phyloP scores from a whole-genome alignment of 108 stramenopile genomes.

The Cyclotella atomus region DNA sequence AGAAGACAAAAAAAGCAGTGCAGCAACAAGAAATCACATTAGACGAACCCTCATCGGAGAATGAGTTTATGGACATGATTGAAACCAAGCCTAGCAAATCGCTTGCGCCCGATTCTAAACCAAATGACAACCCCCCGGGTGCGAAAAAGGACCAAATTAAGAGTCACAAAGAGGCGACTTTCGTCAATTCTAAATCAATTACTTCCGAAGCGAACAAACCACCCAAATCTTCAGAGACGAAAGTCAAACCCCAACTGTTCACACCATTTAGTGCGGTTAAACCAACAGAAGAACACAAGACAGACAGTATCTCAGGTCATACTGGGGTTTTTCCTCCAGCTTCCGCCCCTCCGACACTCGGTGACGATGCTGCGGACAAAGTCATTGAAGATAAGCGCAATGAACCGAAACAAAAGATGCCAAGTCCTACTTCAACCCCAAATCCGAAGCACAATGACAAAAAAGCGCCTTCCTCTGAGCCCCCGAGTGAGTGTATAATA shows the following conservation, averaged over 20 bases:
- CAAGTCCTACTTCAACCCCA: slow-evolving; percentile 27
- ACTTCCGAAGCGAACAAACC: no score
- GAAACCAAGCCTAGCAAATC: neutral
- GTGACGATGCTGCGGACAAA: slow-evolving; percentile 5
- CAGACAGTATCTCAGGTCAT: neutral
- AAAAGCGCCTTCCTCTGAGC: slow-evolving; percentile 47
- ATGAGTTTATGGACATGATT: slow-evolving; percentile 2
- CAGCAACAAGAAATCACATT: neutral
- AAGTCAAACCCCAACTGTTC: neutral
- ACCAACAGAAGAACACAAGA: neutral
- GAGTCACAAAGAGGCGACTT: neutral
- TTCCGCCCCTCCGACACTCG: slow-evolving; percentile 36
- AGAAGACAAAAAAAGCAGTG: neutral
- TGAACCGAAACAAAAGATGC: slow-evolving; percentile 11
- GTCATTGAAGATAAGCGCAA: slow-evolving; percentile 2
- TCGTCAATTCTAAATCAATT: neutral
- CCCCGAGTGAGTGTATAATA: slow-evolving; percentile 35
- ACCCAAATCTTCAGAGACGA: neutral
- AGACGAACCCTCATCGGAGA: neutral
- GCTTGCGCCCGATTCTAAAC: neutral
- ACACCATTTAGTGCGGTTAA: neutral
- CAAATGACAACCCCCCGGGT: neutral
- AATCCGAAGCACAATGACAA: slow-evolving; percentile 20
- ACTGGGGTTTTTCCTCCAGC: slow-evolving; percentile 18
- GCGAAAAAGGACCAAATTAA: neutral